Evolutionary conservation across 805 yeast species (phyloP).

Genomic region (Candida rishiriensis): DNA sequence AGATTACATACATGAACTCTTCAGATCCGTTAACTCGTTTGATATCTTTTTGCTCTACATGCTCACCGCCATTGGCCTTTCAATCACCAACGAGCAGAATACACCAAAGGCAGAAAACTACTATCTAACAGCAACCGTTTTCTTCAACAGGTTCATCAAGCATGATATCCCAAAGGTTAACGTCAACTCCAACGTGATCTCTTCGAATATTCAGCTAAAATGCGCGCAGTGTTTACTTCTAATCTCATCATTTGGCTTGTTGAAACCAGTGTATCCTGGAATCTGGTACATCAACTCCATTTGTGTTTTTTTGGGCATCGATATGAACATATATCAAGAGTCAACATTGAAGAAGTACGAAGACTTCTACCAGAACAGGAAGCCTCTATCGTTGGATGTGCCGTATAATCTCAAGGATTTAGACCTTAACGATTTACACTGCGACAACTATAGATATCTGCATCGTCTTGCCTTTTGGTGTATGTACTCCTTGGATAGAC

Average conservation of each 20-base stretch:
- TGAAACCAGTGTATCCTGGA: slow-evolving; percentile 43
- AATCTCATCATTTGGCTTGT: slow-evolving; percentile 34
- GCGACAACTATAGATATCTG: slow-evolving; percentile 5
- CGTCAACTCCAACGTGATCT: not conserved
- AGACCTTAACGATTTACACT: not conserved
- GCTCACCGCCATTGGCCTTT: slow-evolving; percentile 12
- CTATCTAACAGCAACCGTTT: slow-evolving; percentile 10
- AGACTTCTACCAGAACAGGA: not conserved
- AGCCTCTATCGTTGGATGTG: not conserved
- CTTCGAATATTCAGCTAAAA: slow-evolving; percentile 24
- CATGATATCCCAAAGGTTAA: slow-evolving; percentile 1
- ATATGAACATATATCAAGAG: slow-evolving; percentile 13
- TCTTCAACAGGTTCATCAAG: slow-evolving; percentile 9
- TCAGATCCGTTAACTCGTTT: slow-evolving; percentile 5
- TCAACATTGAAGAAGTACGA: slow-evolving; percentile 1
- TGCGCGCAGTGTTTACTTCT: slow-evolving; percentile 35
- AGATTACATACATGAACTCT: slow-evolving; percentile 4
- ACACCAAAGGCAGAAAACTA: slow-evolving; percentile 1
- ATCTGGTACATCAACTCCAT: slow-evolving; percentile 42
- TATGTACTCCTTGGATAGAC: slow-evolving; percentile 40
- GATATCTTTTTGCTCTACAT: slow-evolving; percentile 14
- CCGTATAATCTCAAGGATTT: not conserved
- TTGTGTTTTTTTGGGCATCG: slow-evolving; percentile 38
- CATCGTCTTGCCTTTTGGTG: slow-evolving; percentile 40
- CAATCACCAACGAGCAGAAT: slow-evolving; percentile 3